Conservation (phyloP, 2,329 filamentous ascomycete species). For the Coniochaeta ligniaria region DNA sequence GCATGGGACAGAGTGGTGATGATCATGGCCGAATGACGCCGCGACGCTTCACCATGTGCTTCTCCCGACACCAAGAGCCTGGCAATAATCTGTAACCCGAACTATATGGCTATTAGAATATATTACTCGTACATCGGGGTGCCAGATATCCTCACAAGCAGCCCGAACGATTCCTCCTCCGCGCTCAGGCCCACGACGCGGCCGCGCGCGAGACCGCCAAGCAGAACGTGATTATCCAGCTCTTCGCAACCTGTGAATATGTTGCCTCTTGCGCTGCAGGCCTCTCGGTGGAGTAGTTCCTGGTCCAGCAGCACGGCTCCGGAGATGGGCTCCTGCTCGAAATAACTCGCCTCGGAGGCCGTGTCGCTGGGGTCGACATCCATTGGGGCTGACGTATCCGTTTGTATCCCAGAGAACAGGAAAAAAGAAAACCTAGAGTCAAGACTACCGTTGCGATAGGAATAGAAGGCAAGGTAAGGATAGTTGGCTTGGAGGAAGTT, state of each 20-base stretch:
- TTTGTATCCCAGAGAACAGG: neutral
- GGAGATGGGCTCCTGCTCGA: slow-evolving; percentile 5
- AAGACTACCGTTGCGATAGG: neutral
- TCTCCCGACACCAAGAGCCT: slow-evolving; percentile 24
- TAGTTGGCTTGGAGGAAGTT: neutral
- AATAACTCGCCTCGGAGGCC: neutral
- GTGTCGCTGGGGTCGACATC: neutral
- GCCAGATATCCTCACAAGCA: slow-evolving; percentile 30
- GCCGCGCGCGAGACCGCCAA: slow-evolving; percentile 41
- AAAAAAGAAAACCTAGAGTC: neutral
- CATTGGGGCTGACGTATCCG: neutral
- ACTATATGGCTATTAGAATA: slow-evolving; percentile 16
- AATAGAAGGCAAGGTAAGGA: neutral
- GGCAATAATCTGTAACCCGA: slow-evolving; percentile 42
- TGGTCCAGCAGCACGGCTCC: slow-evolving; percentile 17
- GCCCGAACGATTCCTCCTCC: slow-evolving; percentile 40
- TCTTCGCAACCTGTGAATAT: slow-evolving; percentile 37
- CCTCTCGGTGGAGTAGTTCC: slow-evolving; percentile 28
- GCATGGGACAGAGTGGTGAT: slow-evolving; percentile 39
- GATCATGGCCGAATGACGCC: slow-evolving; percentile 27
- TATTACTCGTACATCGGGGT: neutral
- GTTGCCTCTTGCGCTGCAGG: slow-evolving; percentile 18
- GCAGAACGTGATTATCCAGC: slow-evolving; percentile 39
- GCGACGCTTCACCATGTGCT: neutral
- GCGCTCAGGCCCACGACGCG: slow-evolving; percentile 46